Evolutionary conservation across 2,329 filamentous ascomycete species (phyloP), one percentile per base, ranked within the genome.

Genomic region (Akanthomyces dipterigenus): DNA sequence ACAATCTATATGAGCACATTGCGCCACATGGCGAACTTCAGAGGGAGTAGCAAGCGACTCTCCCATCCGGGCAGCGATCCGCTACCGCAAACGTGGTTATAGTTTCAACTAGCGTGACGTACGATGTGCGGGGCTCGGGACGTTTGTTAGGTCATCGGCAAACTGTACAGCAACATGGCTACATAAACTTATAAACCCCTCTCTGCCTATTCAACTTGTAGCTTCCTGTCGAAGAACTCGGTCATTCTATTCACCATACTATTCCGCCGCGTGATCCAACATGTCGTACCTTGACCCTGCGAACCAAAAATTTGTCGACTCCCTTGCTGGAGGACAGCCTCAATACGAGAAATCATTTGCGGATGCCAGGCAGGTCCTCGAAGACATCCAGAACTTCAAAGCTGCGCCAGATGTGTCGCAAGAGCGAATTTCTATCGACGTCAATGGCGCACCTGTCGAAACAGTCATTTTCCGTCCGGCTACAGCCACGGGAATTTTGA

Each of bases 231-330:
- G 31, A 34, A 34, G 31, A 34, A 7, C 7, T 7, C 12, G 12
- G 5, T 38, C 36, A 38, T 38, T 38, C 12, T 38, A 38, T 2
- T 16, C 14, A 5, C 12, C 36, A 11, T 36, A 67, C 72, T 57
- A 53, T 76, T 16, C 5, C 9, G n/a, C 12, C 16, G 12, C 12
- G 36, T 16, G 36, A 11, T 38, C 9, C 36, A 38, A 38, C 4
- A 49, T 49, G 46, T 16, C 46, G 24, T 49, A 49, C 26, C 46
- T 49, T 31, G 46, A 49, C 14, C 46, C 46, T n/a, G 5, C 46
- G 1, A 49, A 49, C 14, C 46, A 49, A 49, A 49, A 49, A 7
- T 49, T 49, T 49, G 46, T 49, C 46, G 46, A 49, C 16, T 49
- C 46, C 24, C 46, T 49, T 8, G 46, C 46, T 16, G 46, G 24